Conservation (phyloP, 768 basidiomycete genomes). For the Phlebiopsis flavidoalba region DNA sequence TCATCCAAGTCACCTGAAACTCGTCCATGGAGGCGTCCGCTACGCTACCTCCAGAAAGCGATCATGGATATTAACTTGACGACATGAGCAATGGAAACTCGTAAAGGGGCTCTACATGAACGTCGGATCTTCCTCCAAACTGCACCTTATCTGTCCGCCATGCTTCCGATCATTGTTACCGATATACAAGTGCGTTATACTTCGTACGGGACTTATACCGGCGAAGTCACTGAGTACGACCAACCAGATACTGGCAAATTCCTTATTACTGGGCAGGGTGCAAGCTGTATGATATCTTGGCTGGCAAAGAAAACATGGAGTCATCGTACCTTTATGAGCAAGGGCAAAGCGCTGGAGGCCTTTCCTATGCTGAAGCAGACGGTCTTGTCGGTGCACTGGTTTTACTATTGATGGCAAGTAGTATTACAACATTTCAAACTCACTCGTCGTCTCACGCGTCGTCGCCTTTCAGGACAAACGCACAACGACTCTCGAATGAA, state of each 20-base stretch:
- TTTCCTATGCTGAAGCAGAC: constrained; percentile 96
- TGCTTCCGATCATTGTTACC: constrained; percentile 98
- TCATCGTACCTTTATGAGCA: constrained; percentile 92
- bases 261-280: constrained; percentile 95
- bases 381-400: constrained; percentile 93
- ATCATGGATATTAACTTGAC: constrained; percentile 93
- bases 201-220: neutral
- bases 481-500: constrained; percentile 99
- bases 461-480: constrained; percentile 61
- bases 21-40: constrained; percentile 97
- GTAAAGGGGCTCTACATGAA: constrained; percentile 91
- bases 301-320: constrained; percentile 97
- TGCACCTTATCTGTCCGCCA: constrained; percentile 86
- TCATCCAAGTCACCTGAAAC: constrained; percentile 98
- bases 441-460: constrained; percentile 19
- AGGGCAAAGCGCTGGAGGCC: constrained; percentile 85
- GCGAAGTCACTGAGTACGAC: constrained; percentile 6
- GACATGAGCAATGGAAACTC: constrained; percentile 94
- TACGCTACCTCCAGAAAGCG: constrained; percentile 96
- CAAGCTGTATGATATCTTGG: constrained; percentile 94
- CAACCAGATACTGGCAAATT: constrained; percentile 85
- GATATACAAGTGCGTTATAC: constrained; percentile 74
- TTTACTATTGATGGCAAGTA: constrained; percentile 88
- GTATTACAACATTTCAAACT: constrained; percentile 11
- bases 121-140: constrained; percentile 91